Conservation (phyloP, 495 filamentous ascomycete genomes). For the Neurospora intermedia region DNA sequence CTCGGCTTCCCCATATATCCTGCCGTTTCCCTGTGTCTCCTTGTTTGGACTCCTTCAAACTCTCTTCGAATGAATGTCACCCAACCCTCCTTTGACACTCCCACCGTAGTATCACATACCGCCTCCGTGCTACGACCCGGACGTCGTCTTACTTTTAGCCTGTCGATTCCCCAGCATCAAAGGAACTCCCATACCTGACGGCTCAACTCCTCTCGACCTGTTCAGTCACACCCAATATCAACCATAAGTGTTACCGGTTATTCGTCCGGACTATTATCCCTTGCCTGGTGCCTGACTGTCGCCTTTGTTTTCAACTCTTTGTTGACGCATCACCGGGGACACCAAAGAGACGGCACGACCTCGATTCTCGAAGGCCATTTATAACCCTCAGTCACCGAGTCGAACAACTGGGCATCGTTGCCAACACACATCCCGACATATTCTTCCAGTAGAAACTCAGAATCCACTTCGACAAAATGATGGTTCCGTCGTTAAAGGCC, state of each 20-base stretch:
- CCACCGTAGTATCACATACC: background rate
- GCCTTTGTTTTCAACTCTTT: background rate
- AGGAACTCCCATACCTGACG: background rate
- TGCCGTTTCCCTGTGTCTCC: background rate
- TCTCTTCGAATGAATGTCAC: background rate
- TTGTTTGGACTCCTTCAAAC: background rate
- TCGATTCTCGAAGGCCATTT: background rate
- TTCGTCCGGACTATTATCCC: background rate
- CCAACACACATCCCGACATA: background rate
- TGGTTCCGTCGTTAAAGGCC: conserved; percentile 2
- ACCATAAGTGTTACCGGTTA: background rate
- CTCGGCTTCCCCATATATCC: background rate
- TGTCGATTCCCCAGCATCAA: background rate
- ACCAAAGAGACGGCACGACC: background rate
- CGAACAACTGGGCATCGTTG: background rate
- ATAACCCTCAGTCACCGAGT: background rate
- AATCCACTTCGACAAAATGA: background rate
- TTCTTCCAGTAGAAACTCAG: background rate
- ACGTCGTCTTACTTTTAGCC: background rate
- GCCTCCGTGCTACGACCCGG: background rate
- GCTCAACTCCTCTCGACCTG: background rate
- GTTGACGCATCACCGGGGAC: background rate
- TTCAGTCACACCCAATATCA: background rate
- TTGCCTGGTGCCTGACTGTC: background rate
- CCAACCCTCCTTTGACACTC: background rate